These are phyloP conservation scores for Durio zibethinus DNA, from an alignment of 345 rosid genomes.

Conservation along the genomic window DNA sequence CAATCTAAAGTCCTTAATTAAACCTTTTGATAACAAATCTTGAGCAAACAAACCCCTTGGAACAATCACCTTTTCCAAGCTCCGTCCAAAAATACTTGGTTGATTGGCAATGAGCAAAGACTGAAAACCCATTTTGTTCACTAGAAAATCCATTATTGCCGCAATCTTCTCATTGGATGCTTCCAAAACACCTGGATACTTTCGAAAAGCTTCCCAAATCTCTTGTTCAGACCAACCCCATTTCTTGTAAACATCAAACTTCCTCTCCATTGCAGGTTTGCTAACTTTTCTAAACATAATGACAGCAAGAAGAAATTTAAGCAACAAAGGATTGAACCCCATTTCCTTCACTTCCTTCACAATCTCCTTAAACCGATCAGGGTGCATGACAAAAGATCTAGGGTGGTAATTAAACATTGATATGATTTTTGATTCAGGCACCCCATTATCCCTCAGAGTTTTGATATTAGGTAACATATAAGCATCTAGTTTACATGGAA, in stretches of 20 bases:
- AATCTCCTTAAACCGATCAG: background rate
- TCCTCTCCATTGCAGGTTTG: constrained; percentile 20
- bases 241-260: constrained; percentile 11
- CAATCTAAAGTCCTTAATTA: constrained; percentile 18
- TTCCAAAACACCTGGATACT: background rate
- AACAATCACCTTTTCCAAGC: constrained; percentile 30
- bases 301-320: constrained; percentile 20
- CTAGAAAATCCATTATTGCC: constrained; percentile 11
- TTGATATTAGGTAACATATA: background rate
- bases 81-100: background rate
- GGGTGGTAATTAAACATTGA: background rate
- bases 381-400: background rate
- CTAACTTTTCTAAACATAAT: background rate
- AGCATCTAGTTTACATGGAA: background rate
- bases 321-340: constrained; percentile 18
- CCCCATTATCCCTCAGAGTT: constrained; percentile 25
- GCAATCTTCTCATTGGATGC: constrained; percentile 7
- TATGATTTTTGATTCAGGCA: constrained; percentile 15
- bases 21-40: constrained; percentile 21
- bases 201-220: constrained; percentile 9
- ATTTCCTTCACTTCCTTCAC: constrained; percentile 21
- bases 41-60: constrained; percentile 32
- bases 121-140: constrained; percentile 19
- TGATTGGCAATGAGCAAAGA: background rate
- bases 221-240: constrained; percentile 36